These are phyloP conservation scores for Yamadazyma nakazawae DNA, from an alignment of 805 yeast genomes.

Conservation along the genomic window DNA sequence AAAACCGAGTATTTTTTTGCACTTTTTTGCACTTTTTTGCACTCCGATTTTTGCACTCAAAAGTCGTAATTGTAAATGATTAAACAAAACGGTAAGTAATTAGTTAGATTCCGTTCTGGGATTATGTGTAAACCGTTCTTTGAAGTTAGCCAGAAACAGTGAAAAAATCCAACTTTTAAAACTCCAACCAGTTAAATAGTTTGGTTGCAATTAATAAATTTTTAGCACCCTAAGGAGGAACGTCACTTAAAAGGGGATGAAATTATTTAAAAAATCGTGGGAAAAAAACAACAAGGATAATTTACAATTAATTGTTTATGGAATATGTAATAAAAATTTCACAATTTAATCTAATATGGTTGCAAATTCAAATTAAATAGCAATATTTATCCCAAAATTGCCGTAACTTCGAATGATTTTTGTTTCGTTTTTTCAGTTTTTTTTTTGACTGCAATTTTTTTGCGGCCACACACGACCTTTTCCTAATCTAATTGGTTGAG, in stretches of 20 bases:
- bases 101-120: neutral
- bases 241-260: neutral
- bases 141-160: neutral
- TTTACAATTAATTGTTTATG: neutral
- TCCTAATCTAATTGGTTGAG: conserved; percentile 4
- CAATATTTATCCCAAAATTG: neutral
- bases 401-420: conserved; percentile 4
- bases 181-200: neutral
- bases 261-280: neutral
- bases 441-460: conserved; percentile 8
- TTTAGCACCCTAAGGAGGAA: conserved; percentile 6
- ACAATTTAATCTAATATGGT: neutral
- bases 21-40: no score
- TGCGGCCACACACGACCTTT: neutral
- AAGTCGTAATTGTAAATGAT: neutral
- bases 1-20: conserved; percentile 6
- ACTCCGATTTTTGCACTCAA: neutral
- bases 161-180: neutral
- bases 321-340: neutral
- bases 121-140: neutral
- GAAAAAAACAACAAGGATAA: neutral
- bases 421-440: conserved; percentile 4
- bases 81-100: no score
- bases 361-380: neutral
- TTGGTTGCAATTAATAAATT: neutral